A percentile compares a stretch with the other conserved stretches of the same genome.
These are phyloP conservation scores for Atkinsonella hypoxylon DNA, from an alignment of 2,329 filamentous ascomycete species.

Conservation along the genomic window DNA sequence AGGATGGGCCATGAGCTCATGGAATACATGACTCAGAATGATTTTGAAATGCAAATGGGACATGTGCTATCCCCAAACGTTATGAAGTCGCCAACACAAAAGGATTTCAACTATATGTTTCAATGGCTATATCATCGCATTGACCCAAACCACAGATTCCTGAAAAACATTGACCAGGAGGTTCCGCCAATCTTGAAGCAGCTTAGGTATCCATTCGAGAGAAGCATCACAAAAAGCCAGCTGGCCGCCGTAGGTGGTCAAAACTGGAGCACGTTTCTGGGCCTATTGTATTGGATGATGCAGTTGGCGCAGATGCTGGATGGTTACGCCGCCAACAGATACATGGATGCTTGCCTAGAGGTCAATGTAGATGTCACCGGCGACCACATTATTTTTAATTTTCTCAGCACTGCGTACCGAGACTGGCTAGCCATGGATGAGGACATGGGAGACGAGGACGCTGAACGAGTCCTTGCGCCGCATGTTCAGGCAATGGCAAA, in stretches of 20 bases:
- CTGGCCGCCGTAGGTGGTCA: conserved; percentile 90
- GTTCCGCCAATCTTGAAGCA: conserved; percentile 88
- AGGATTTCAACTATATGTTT: conserved; percentile 97
- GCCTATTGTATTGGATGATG: conserved; percentile 98
- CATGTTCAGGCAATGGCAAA: conserved; percentile 80
- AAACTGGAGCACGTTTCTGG: conserved; percentile 93
- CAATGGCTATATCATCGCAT: conserved; percentile 96
- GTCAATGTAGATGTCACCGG: conserved; percentile 77
- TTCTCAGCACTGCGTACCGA: conserved; percentile 77
- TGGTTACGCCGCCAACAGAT: conserved; percentile 62
- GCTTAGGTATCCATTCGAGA: conserved; percentile 86
- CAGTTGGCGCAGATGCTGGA: conserved; percentile 91
- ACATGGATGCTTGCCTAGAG: conserved; percentile 83
- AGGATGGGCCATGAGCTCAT: conserved; percentile 80
- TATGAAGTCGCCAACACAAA: conserved; percentile 88
- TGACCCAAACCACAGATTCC: conserved; percentile 84
- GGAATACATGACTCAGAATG: conserved; percentile 84
- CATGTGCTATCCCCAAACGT: conserved; percentile 84
- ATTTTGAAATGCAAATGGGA: conserved; percentile 97
- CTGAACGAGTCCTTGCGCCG: conserved; percentile 64
- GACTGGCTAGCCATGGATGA: conserved; percentile 92
- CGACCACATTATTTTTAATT: conserved; percentile 89
- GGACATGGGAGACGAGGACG: conserved; percentile 75
- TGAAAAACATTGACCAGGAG: conserved; percentile 90
- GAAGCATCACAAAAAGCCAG: conserved; percentile 92